Evolutionary conservation across 768 basidiomycete genomes (phyloP).

Genomic region (Psilocybe cyanescens): DNA sequence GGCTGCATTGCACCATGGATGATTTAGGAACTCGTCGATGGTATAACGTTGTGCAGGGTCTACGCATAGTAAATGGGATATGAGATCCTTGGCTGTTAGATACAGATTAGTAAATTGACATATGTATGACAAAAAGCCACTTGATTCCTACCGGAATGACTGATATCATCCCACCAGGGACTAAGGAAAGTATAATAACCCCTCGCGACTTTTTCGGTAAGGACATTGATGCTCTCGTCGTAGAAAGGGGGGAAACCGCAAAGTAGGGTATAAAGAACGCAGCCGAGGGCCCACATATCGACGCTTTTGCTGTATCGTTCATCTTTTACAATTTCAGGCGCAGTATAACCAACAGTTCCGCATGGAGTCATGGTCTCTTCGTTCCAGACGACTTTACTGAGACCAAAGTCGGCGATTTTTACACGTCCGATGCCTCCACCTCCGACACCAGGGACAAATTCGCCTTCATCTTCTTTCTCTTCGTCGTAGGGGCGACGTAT

Average conservation of each 20-base stretch:
- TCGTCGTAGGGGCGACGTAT: constrained; percentile 90
- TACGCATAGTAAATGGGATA: constrained; percentile 92
- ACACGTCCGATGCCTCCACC: constrained; percentile 97
- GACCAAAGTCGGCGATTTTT: constrained; percentile 98
- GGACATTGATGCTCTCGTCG: constrained; percentile 96
- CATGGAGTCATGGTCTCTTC: constrained; percentile 99
- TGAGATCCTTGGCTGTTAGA: constrained; percentile 87
- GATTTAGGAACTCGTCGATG: constrained; percentile 96
- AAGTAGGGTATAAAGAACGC: constrained; percentile 97
- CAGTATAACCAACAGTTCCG: constrained; percentile 99
- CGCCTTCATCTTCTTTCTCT: constrained; percentile 98
- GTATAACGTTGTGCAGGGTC: constrained; percentile 96
- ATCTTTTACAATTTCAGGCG: constrained; percentile 99
- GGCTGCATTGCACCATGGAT: constrained; percentile 89
- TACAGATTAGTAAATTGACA: constrained; percentile 1
- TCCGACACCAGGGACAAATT: constrained; percentile 89
- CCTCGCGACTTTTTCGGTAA: constrained; percentile 97
- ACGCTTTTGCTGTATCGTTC: constrained; percentile 96
- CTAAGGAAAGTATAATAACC: constrained; percentile 98
- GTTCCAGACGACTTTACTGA: constrained; percentile 98
- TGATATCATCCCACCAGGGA: constrained; percentile 99
- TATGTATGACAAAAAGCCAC: not conserved
- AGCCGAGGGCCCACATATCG: constrained; percentile 99
- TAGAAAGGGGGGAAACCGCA: constrained; percentile 99
- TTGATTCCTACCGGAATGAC: constrained; percentile 60